Evolutionary conservation across 2,329 filamentous ascomycete species (phyloP).

Genomic region (Nemania sp.): DNA sequence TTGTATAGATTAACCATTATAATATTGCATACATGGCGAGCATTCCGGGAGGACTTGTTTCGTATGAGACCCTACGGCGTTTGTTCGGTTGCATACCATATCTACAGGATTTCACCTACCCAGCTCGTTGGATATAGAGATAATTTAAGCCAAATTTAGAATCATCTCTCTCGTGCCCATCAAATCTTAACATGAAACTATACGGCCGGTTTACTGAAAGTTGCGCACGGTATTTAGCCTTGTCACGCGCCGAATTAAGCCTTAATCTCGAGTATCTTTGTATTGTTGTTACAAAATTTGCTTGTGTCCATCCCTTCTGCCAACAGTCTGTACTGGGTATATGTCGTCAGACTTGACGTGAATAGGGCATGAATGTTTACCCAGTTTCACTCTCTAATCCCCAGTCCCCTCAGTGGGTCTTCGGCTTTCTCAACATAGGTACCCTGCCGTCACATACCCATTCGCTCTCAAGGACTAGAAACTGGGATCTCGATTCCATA

Average conservation of each 20-base stretch:
- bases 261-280: neutral
- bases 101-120: slow-evolving; percentile 11
- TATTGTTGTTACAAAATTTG: neutral
- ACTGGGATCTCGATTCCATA: neutral
- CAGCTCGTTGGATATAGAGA: slow-evolving; percentile 33
- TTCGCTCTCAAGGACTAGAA: neutral
- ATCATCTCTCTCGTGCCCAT: neutral
- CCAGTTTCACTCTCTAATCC: neutral
- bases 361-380: neutral
- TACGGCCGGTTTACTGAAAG: neutral
- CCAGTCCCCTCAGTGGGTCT: neutral
- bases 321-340: neutral
- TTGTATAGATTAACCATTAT: slow-evolving; percentile 12
- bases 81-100: slow-evolving; percentile 13
- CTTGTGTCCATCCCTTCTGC: neutral
- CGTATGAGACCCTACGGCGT: neutral
- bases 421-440: neutral
- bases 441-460: no score
- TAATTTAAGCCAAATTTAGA: slow-evolving; percentile 2
- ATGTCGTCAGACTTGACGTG: neutral
- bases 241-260: neutral
- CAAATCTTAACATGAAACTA: neutral
- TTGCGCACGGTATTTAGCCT: neutral
- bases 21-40: slow-evolving; percentile 24
- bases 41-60: slow-evolving; percentile 10